Conservation (phyloP, 345 rosid genomes). For the Dipteronia dyeriana region DNA sequence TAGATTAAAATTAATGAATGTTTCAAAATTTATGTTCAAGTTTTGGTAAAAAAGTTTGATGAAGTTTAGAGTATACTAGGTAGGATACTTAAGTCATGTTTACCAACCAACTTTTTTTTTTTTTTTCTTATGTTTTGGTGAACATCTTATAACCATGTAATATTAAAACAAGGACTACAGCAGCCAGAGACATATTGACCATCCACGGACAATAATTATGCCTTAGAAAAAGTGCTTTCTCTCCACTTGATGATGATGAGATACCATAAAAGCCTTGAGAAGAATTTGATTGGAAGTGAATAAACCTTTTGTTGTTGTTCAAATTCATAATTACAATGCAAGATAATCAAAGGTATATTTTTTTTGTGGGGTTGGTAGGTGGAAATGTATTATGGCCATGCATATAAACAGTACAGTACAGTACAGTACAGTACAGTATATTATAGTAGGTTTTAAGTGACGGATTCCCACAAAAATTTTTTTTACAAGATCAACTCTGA, state of each 20-base stretch:
- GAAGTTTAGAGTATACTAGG: not conserved
- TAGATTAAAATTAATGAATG: too few species aligned
- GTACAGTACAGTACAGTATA: too few species aligned
- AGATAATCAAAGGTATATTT: slow-evolving; percentile 11
- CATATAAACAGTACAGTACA: not conserved
- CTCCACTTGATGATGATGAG: slow-evolving; percentile 3
- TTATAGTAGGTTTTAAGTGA: too few species aligned
- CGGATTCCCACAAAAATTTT: too few species aligned
- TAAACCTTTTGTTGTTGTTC: slow-evolving; percentile 20
- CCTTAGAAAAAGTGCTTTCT: slow-evolving; percentile 15
- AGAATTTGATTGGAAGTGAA: slow-evolving; percentile 30
- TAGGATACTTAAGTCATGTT: not conserved
- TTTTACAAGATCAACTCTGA: too few species aligned
- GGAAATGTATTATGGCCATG: not conserved
- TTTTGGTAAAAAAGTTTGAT: not conserved
- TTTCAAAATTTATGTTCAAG: not conserved
- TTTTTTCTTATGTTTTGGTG: not conserved
- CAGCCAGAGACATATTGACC: slow-evolving; percentile 14
- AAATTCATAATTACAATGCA: slow-evolving; percentile 21
- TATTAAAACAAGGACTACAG: not conserved
- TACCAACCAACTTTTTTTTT: not conserved
- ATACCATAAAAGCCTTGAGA: slow-evolving; percentile 34
- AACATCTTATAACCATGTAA: not conserved
- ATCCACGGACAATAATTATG: slow-evolving; percentile 26
- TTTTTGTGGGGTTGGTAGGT: slow-evolving; percentile 30